Percentiles rank a stretch among this genome's conserved stretches.
Conservation (phyloP, 148 eudicot genomes). For the Rhododendron williamsianum region DNA sequence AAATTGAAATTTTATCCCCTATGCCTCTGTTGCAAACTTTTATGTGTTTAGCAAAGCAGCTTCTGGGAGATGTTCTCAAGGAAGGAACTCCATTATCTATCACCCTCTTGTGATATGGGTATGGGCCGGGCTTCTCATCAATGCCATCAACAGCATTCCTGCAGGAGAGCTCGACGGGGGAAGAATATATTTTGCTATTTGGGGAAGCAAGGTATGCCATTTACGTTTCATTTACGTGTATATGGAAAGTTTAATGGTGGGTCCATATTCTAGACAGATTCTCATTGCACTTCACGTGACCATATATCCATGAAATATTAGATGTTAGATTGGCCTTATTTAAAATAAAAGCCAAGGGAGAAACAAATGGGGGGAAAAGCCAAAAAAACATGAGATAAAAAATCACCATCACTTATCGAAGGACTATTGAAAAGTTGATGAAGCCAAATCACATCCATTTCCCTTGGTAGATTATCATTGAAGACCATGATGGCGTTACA, state of each 20-base stretch:
- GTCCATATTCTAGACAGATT: background rate
- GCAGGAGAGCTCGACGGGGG: constrained; percentile 99
- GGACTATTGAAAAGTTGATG: background rate
- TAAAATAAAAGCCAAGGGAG: background rate
- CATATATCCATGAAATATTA: background rate
- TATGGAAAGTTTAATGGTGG: background rate
- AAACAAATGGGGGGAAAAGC: background rate
- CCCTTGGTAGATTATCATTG: no score
- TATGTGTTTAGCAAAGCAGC: constrained; percentile 59
- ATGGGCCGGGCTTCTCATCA: constrained; percentile 96
- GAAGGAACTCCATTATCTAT: constrained; percentile 84
- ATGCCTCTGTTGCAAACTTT: constrained; percentile 5
- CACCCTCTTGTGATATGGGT: constrained; percentile 97
- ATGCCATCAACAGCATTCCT: constrained; percentile 95
- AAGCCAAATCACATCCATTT: no score
- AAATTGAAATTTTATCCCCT: background rate
- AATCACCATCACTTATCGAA: background rate
- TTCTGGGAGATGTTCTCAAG: constrained; percentile 86
- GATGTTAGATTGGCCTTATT: background rate
- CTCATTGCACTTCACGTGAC: background rate
- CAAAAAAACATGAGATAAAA: no score
- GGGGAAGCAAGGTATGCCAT: constrained; percentile 86
- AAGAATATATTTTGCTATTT: constrained; percentile 81
- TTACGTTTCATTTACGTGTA: background rate
- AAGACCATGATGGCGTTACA: no score